A percentile compares a stretch with the other conserved stretches of the same genome.
Evolutionary conservation across 1,284 basidiomycete species (phyloP).

Genomic region (Xerocomus amazonicus): DNA sequence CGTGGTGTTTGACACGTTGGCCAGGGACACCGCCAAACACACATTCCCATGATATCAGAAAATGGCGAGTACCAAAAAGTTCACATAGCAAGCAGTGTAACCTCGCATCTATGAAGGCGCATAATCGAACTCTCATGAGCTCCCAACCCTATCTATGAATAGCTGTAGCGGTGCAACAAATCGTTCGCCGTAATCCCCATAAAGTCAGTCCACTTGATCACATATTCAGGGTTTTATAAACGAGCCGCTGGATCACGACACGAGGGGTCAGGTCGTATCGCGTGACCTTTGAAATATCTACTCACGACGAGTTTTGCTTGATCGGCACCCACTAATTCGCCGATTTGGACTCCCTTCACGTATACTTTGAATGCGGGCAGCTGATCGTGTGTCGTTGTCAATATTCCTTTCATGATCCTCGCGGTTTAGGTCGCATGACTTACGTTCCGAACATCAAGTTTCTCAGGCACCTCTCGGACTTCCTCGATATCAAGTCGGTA

Average conservation of each 20-base stretch:
- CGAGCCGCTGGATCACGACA: conserved; percentile 23
- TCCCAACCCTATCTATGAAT: conserved; percentile 21
- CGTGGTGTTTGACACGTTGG: conserved; percentile 21
- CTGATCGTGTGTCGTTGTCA: conserved; percentile 25
- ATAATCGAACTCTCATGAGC: conserved; percentile 11
- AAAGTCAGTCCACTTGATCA: conserved; percentile 13
- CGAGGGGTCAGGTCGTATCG: conserved; percentile 20
- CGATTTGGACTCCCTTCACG: conserved; percentile 64
- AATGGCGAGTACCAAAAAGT: conserved; percentile 9
- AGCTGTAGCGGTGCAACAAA: conserved; percentile 7
- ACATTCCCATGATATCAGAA: conserved; percentile 3
- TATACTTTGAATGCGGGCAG: conserved; percentile 80
- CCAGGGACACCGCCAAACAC: conserved; percentile 1
- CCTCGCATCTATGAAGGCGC: conserved; percentile 19
- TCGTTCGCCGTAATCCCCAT: conserved; percentile 10
- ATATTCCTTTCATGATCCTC: conserved; percentile 13
- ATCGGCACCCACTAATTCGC: conserved; percentile 62
- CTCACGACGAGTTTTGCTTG: conserved; percentile 29
- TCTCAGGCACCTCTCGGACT: conserved; percentile 49
- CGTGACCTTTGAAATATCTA: conserved; percentile 15
- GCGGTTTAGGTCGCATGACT: conserved; percentile 22
- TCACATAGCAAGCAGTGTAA: conserved; percentile 4
- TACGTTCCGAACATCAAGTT: conserved; percentile 72
- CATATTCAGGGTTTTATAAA: conserved; percentile 31
- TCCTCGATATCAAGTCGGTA: conserved; percentile 85